These are phyloP conservation scores for Penicillium diatomitis DNA, from an alignment of 495 filamentous ascomycete species.

Conservation along the genomic window DNA sequence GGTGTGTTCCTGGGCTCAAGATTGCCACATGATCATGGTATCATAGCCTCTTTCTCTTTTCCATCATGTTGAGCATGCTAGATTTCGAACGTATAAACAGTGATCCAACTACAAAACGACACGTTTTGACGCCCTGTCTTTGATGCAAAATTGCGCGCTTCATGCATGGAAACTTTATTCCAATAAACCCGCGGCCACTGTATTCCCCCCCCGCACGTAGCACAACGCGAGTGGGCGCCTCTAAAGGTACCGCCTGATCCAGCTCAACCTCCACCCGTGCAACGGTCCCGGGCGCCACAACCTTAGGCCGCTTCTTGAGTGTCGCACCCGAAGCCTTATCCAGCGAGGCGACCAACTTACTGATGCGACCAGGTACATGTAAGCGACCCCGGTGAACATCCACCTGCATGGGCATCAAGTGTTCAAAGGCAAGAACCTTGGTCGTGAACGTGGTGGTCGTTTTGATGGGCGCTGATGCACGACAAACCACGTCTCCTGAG, in stretches of 20 bases:
- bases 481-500: conserved; percentile 78
- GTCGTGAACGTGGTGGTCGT: conserved; percentile 61
- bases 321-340: conserved; percentile 63
- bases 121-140: no score
- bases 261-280: conserved; percentile 63
- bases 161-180: conserved; percentile 38
- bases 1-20: no score
- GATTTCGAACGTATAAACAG: no score
- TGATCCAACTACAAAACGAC: neutral
- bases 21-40: no score
- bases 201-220: conserved; percentile 72
- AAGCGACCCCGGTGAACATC: conserved; percentile 82
- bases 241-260: conserved; percentile 66
- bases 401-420: conserved; percentile 76
- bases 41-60: no score
- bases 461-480: conserved; percentile 53
- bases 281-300: conserved; percentile 64
- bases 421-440: conserved; percentile 84
- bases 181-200: conserved; percentile 77
- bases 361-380: conserved; percentile 67
- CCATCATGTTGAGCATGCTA: no score
- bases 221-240: conserved; percentile 69
- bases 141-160: no score
- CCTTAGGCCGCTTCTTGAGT: conserved; percentile 74
- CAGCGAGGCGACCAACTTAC: conserved; percentile 56